Percentiles rank a stretch among this genome's conserved stretches.
Evolutionary conservation across 768 basidiomycete species (phyloP).

Genomic region (Russula sp.): DNA sequence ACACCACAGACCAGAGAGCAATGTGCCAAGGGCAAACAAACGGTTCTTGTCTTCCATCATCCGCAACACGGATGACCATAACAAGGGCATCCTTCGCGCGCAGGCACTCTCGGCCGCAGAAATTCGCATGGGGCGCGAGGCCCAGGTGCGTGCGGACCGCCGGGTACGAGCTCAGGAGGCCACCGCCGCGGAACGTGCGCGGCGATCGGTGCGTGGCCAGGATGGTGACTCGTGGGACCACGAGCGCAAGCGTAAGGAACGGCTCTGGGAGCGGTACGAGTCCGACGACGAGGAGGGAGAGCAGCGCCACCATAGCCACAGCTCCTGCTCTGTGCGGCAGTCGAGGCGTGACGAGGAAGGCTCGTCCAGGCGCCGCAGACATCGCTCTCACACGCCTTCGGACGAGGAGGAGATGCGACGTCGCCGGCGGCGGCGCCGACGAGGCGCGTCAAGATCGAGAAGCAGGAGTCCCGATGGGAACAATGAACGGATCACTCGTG

Average conservation of each 20-base stretch:
- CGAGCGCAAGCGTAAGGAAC: constrained; percentile 40
- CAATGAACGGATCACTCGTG: neutral
- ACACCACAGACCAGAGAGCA: constrained; percentile 49
- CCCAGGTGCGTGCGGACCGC: constrained; percentile 54
- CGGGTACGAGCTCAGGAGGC: constrained; percentile 70
- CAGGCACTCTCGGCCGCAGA: constrained; percentile 70
- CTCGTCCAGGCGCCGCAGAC: constrained; percentile 22
- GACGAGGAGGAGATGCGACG: constrained; percentile 14
- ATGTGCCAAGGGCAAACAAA: constrained; percentile 74
- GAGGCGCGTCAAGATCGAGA: constrained; percentile 4
- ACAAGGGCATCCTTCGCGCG: constrained; percentile 70
- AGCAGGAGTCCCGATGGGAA: constrained; percentile 3
- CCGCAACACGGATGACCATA: constrained; percentile 92
- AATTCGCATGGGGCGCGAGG: constrained; percentile 58
- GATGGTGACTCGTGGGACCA: constrained; percentile 38
- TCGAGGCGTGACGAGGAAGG: constrained; percentile 20
- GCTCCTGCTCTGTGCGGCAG: constrained; percentile 28
- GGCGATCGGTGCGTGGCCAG: constrained; percentile 36
- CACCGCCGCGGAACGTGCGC: constrained; percentile 52
- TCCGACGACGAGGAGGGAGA: constrained; percentile 34
- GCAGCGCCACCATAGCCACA: constrained; percentile 27
- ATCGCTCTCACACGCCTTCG: constrained; percentile 23
- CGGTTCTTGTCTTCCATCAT: constrained; percentile 82
- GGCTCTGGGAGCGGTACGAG: constrained; percentile 44
- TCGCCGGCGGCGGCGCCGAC: neutral